phyloP scores from a whole-genome alignment of 139 green algal species.

The Spirogloea muscicola region DNA sequence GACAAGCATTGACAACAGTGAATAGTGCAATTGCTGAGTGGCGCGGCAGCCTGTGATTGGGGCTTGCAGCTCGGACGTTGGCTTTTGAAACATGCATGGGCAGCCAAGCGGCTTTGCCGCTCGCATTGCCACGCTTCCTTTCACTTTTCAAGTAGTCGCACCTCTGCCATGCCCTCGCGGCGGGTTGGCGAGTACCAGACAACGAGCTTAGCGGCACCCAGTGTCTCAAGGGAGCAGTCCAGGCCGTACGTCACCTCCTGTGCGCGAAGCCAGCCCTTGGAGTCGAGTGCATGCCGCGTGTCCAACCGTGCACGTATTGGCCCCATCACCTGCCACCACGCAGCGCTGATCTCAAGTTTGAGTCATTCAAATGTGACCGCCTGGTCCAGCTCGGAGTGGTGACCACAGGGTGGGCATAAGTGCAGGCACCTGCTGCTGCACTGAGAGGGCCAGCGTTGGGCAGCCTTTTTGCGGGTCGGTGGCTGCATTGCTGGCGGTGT shows the following conservation, averaged over 20 bases:
- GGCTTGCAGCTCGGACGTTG: no score
- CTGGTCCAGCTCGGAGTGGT: no score
- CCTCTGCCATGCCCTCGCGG: conserved; percentile 37
- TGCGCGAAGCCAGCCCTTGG: not conserved
- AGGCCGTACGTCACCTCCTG: conserved; percentile 25
- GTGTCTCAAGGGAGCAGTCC: conserved; percentile 24
- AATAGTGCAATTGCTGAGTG: no score
- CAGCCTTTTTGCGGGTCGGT: not conserved
- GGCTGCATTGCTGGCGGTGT: not conserved
- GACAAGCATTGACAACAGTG: no score
- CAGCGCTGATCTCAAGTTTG: no score
- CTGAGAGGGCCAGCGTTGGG: conserved; percentile 23
- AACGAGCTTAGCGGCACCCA: conserved; percentile 37
- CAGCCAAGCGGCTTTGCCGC: no score
- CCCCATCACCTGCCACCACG: conserved; percentile 20
- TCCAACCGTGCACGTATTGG: conserved; percentile 30
- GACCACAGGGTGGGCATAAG: no score
- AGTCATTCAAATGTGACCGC: no score
- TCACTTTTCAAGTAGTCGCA: conserved; percentile 30
- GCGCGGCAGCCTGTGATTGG: no score
- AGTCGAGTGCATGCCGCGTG: conserved; percentile 2
- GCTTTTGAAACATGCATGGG: no score
- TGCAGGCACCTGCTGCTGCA: conserved; percentile 35
- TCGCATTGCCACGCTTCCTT: no score
- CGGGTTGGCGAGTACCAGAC: conserved; percentile 41